Conservation (phyloP, 345 rosid genomes). For the Salix viminalis region DNA sequence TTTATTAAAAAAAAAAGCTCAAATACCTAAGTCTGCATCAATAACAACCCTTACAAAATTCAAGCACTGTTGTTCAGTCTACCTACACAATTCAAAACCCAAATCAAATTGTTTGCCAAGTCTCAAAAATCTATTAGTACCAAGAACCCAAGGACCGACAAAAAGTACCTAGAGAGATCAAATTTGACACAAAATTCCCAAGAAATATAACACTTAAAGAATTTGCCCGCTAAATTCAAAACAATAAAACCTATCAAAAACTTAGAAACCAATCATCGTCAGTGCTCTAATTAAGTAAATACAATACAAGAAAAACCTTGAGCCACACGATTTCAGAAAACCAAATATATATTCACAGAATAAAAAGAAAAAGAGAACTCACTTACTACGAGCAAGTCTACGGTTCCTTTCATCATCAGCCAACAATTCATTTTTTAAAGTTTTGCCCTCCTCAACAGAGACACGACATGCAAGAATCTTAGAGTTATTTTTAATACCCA, state of each 20-base stretch:
- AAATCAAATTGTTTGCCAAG: background rate
- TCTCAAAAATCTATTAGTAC: background rate
- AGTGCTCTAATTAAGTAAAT: background rate
- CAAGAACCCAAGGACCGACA: background rate
- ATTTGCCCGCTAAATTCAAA: background rate
- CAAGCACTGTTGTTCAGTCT: background rate
- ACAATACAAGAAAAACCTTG: background rate
- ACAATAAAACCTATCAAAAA: background rate
- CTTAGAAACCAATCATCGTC: background rate
- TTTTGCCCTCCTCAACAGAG: slow-evolving; percentile 60
- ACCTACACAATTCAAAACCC: background rate
- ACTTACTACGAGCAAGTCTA: slow-evolving; percentile 73
- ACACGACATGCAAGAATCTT: slow-evolving; percentile 68
- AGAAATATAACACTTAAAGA: background rate
- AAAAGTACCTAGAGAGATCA: background rate
- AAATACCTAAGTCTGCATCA: background rate
- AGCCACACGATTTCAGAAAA: background rate
- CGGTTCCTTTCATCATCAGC: slow-evolving; percentile 77
- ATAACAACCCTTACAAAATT: background rate
- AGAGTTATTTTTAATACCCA: slow-evolving; percentile 68
- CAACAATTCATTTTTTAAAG: slow-evolving; percentile 43
- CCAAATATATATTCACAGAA: background rate
- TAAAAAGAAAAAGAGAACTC: slow-evolving; percentile 16
- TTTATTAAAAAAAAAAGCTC: background rate
- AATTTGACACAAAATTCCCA: background rate